These are phyloP conservation scores for Suillus paluster DNA, from an alignment of 768 basidiomycete genomes.

Conservation along the genomic window DNA sequence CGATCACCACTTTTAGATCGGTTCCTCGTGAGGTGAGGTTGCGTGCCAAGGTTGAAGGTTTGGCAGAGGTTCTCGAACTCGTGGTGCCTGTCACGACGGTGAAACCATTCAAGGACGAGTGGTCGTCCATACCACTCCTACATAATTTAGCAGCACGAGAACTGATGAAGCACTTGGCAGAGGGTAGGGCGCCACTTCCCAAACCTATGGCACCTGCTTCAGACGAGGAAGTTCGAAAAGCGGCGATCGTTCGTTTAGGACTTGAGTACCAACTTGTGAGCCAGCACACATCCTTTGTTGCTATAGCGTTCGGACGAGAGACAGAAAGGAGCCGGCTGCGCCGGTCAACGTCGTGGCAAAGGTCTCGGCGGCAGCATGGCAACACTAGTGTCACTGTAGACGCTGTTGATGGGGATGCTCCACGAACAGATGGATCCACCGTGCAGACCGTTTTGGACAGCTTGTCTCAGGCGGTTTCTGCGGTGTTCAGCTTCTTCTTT, in stretches of 20 bases:
- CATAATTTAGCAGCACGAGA: slow-evolving; percentile 59
- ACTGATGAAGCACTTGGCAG: slow-evolving; percentile 56
- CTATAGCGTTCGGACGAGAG: slow-evolving; percentile 43
- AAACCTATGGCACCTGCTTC: slow-evolving; percentile 22
- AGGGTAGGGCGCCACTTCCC: slow-evolving; percentile 35
- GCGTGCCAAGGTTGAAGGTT: slow-evolving; percentile 31
- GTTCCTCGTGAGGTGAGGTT: slow-evolving; percentile 35
- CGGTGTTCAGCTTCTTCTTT: slow-evolving; percentile 18
- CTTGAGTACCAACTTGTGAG: slow-evolving; percentile 56
- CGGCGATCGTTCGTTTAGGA: slow-evolving; percentile 54
- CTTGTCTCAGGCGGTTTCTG: slow-evolving; percentile 16
- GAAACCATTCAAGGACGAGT: slow-evolving; percentile 25
- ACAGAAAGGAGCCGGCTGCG: slow-evolving; percentile 12
- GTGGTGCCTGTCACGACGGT: slow-evolving; percentile 27
- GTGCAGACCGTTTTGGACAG: slow-evolving; percentile 22
- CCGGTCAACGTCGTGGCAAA: slow-evolving; percentile 9
- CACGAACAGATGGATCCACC: slow-evolving; percentile 3
- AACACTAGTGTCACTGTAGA: neutral
- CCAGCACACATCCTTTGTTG: too few species aligned
- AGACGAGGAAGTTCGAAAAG: slow-evolving; percentile 45
- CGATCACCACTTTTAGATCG: slow-evolving; percentile 26
- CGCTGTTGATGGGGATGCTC: neutral
- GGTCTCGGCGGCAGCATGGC: slow-evolving; percentile 14
- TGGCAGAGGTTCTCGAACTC: slow-evolving; percentile 19
- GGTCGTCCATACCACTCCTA: slow-evolving; percentile 39